Evolutionary conservation across 306 rosid genomes (phyloP), one percentile per base, ranked within the genome.

Genomic region (Lablab purpureus): DNA sequence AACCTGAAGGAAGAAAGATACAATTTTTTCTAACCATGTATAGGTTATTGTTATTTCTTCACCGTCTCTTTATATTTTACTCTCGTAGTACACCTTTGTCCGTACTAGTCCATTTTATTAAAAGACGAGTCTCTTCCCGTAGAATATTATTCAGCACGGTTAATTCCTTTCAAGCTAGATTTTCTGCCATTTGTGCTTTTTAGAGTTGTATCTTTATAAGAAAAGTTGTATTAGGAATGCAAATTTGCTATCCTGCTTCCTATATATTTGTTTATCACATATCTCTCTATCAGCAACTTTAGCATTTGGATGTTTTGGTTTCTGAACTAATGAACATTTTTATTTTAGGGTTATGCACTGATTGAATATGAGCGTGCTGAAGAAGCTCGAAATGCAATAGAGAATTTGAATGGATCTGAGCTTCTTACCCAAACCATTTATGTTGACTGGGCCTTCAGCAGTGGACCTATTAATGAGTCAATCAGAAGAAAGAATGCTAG

Each of bases 361-460:
- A 83, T 86, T 86, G 89, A 86, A 80, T 86, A 83, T 49, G 87
- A 83, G 73, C 83, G 84, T 14, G 71, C 80, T 62, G 89, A 86
- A 71, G 89, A 86, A 85, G 99, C 99, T 56, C 92, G 91, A 23
- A 90, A 86, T 82, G 99, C 99, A 43, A 93, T 92, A 82, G 83
- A 91, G 68, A 86, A 84, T 60, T 83, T 95, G 97, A 92, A 95
- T 78, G 99, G 97, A 34, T 82, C 92, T 80, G 91, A 82, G 71
- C 87, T 95, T 62, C 97, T 95, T 49, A 87, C 92, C 7, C 98
- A 93, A 84, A 84, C 81, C 63, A 70, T 95, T 68, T 81, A 36
- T 50, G 99, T 93, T 68, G 99, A 95, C 71, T 95, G 99, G 99
- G 97, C 99, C 58, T 95, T 95, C 82, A 95, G 96, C 87, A 91